Percentiles rank a stretch among this genome's conserved stretches.
These are phyloP conservation scores for Aureobasidium subglaciale DNA, from an alignment of 2,329 filamentous ascomycete genomes.

Conservation along the genomic window DNA sequence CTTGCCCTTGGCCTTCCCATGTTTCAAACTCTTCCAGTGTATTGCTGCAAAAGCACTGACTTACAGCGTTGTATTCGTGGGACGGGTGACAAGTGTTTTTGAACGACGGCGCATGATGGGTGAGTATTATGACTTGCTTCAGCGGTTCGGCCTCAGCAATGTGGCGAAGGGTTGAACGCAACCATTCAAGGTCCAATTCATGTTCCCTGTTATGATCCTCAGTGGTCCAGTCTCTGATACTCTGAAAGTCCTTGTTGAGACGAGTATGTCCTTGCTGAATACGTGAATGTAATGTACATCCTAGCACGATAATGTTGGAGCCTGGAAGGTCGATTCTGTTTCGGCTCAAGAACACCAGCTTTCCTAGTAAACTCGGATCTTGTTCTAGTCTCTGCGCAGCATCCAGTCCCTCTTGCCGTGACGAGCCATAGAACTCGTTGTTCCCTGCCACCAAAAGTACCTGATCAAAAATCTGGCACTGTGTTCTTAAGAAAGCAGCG, in stretches of 20 bases:
- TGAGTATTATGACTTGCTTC: slow-evolving; percentile 34
- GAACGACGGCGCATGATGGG: slow-evolving; percentile 50
- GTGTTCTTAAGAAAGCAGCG: slow-evolving; percentile 37
- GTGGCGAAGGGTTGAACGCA: slow-evolving; percentile 34
- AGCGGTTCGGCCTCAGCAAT: slow-evolving; percentile 12
- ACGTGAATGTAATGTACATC: slow-evolving; percentile 50
- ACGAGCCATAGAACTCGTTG: slow-evolving; percentile 47
- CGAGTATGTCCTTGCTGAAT: slow-evolving; percentile 34
- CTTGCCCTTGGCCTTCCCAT: slow-evolving; percentile 15
- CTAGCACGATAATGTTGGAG: slow-evolving; percentile 43
- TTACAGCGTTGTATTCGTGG: slow-evolving; percentile 38
- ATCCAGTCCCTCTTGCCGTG: slow-evolving; percentile 32
- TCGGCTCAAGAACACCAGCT: slow-evolving; percentile 36
- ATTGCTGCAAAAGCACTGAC: slow-evolving; percentile 48
- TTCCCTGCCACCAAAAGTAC: slow-evolving; percentile 48
- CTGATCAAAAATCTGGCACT: slow-evolving; percentile 36
- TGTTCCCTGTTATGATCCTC: slow-evolving; percentile 44
- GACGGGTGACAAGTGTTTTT: slow-evolving; percentile 42
- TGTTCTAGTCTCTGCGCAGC: slow-evolving; percentile 32
- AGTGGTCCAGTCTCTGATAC: slow-evolving; percentile 46
- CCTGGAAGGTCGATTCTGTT: slow-evolving; percentile 31
- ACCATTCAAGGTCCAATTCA: slow-evolving; percentile 43
- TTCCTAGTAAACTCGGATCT: slow-evolving; percentile 34
- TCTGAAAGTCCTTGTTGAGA: slow-evolving; percentile 43
- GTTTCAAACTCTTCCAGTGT: slow-evolving; percentile 23